Percentiles rank a stretch among this genome's conserved stretches.
These are phyloP conservation scores for Chlorella sp. DNA, from an alignment of 139 green algal species.

Conservation along the genomic window DNA sequence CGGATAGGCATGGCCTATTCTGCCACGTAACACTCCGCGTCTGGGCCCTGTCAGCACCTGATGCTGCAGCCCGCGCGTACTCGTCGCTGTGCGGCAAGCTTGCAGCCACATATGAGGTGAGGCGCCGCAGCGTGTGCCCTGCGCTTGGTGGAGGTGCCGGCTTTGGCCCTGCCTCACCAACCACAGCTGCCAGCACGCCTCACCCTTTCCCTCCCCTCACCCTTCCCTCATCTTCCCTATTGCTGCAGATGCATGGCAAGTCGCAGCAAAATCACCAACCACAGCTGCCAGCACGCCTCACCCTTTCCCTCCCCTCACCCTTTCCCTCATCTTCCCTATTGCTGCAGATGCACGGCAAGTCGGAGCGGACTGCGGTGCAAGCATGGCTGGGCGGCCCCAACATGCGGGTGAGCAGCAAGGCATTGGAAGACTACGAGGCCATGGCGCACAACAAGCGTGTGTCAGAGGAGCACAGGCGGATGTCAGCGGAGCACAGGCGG, in stretches of 20 bases:
- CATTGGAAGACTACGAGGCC: too few relatives aligned
- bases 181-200: not conserved
- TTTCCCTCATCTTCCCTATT: not conserved
- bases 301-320: not conserved
- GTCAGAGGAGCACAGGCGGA: too few relatives aligned
- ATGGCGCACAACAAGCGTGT: too few relatives aligned
- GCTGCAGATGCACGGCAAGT: not conserved
- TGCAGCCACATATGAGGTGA: not conserved
- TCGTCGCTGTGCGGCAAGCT: not conserved
- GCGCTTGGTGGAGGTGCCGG: not conserved
- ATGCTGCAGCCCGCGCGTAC: not conserved
- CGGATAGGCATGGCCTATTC: too few relatives aligned
- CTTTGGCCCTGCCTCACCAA: not conserved
- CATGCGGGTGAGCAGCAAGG: too few relatives aligned
- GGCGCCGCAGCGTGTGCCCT: not conserved
- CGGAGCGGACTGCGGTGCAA: too few relatives aligned
- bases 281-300: too few relatives aligned
- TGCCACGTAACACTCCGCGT: too few relatives aligned
- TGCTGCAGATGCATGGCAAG: not conserved
- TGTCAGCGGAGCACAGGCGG: too few relatives aligned
- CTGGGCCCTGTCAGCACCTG: not conserved
- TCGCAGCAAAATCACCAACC: too few relatives aligned
- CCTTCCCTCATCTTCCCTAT: not conserved
- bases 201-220: not conserved
- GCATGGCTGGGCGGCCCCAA: too few relatives aligned